Conservation (phyloP, 768 basidiomycete species). For the Scleroderma bovista region DNA sequence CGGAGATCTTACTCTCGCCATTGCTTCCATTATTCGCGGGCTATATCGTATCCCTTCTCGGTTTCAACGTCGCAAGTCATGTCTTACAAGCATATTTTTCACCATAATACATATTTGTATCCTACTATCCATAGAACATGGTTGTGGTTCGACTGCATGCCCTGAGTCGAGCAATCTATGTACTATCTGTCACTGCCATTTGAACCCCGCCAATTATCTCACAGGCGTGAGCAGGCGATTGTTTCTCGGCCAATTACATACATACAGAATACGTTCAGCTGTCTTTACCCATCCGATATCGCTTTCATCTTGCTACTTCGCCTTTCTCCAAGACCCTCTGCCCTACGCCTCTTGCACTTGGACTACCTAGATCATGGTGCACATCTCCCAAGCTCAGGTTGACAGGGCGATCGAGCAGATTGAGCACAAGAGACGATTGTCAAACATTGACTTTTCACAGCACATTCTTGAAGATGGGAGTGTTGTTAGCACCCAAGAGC, state of each 20-base stretch:
- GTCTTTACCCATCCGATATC: slow-evolving; percentile 1
- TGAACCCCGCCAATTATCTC: slow-evolving; percentile 20
- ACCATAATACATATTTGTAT: slow-evolving; percentile 19
- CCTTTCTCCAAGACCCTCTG: slow-evolving; percentile 6
- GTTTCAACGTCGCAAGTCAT: slow-evolving; percentile 85
- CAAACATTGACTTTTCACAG: slow-evolving; percentile 84
- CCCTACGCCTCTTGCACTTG: slow-evolving; percentile 2
- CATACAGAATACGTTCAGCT: not conserved
- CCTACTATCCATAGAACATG: not conserved
- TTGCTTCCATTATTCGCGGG: slow-evolving; percentile 80
- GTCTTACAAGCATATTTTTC: slow-evolving; percentile 81
- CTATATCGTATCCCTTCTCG: slow-evolving; percentile 81
- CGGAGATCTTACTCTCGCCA: slow-evolving; percentile 87
- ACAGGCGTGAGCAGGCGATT: not conserved
- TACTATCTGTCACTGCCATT: slow-evolving; percentile 11
- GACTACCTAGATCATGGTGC: slow-evolving; percentile 20
- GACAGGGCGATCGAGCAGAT: slow-evolving; percentile 32
- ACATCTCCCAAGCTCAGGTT: slow-evolving; percentile 31
- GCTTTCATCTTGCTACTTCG: slow-evolving; percentile 3
- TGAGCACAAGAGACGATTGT: slow-evolving; percentile 41
- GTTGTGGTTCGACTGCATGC: not conserved
- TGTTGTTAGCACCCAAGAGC: slow-evolving; percentile 87
- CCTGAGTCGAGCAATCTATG: not conserved
- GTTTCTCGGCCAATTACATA: slow-evolving; percentile 12
- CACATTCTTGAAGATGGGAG: slow-evolving; percentile 91